A percentile compares a stretch with the other conserved stretches of the same genome.
Conservation (phyloP, 306 rosid genomes). For the Quercus glauca region DNA sequence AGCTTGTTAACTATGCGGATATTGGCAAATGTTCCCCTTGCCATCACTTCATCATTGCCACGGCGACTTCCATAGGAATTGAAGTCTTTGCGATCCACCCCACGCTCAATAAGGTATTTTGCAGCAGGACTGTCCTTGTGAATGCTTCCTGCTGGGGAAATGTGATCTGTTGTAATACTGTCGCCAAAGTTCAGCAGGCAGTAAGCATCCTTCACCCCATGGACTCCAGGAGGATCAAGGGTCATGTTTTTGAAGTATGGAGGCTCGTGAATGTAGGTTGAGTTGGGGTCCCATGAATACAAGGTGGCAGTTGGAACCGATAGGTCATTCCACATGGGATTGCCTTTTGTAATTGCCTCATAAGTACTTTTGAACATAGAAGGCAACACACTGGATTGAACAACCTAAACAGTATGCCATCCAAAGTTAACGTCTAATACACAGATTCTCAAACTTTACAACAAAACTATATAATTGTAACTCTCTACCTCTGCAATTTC, state of each 20-base stretch:
- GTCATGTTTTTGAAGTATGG: constrained; percentile 92
- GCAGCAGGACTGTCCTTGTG: constrained; percentile 96
- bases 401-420: constrained; percentile 51
- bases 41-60: constrained; percentile 97
- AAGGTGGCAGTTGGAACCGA: constrained; percentile 58
- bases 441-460: background rate
- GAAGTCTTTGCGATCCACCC: constrained; percentile 84
- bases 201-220: constrained; percentile 88
- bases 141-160: constrained; percentile 95
- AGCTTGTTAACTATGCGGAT: constrained; percentile 91
- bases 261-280: constrained; percentile 92
- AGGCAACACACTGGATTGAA: constrained; percentile 89
- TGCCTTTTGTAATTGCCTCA: constrained; percentile 79
- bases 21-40: constrained; percentile 93
- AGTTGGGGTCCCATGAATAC: constrained; percentile 82
- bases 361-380: constrained; percentile 79
- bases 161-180: constrained; percentile 94
- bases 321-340: constrained; percentile 78
- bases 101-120: constrained; percentile 69
- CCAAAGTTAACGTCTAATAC: constrained; percentile 22
- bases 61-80: constrained; percentile 95
- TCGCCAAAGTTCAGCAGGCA: constrained; percentile 88
- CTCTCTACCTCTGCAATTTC: constrained; percentile 73
- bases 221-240: constrained; percentile 80
- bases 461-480: constrained; percentile 10